These are phyloP conservation scores for Aquanectria penicillioides DNA, from an alignment of 2,329 filamentous ascomycete genomes.

Conservation along the genomic window DNA sequence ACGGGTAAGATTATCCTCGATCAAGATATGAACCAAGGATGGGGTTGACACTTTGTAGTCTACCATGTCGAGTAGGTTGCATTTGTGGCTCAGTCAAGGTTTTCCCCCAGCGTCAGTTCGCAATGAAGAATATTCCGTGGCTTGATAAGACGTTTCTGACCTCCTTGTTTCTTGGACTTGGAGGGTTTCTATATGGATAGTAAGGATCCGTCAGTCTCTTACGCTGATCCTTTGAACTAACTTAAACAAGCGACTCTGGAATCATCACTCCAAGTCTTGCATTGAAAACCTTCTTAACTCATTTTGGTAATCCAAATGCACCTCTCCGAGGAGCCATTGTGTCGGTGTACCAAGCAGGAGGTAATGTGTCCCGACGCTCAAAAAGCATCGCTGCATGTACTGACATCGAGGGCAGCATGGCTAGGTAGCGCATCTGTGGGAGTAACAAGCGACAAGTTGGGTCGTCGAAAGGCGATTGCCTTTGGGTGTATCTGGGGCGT, in stretches of 20 bases:
- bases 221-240: rapidly evolving
- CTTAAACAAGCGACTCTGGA: constrained; percentile 49
- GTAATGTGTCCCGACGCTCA: constrained; percentile 23
- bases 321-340: constrained; percentile 52
- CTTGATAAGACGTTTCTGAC: constrained; percentile 52
- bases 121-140: constrained; percentile 44
- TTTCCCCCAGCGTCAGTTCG: not conserved
- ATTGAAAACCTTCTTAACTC: constrained; percentile 45
- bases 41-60: not conserved
- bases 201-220: constrained; percentile 23
- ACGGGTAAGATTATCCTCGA: constrained; percentile 28
- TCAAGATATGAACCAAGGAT: constrained; percentile 17
- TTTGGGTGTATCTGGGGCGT: constrained; percentile 53
- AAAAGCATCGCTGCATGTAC: not conserved
- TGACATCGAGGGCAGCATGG: constrained; percentile 43
- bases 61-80: not conserved
- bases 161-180: constrained; percentile 51
- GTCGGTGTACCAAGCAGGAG: constrained; percentile 53
- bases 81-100: not conserved
- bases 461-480: constrained; percentile 51
- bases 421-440: constrained; percentile 53
- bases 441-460: constrained; percentile 49
- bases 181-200: constrained; percentile 54
- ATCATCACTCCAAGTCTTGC: constrained; percentile 54
- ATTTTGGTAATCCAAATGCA: constrained; percentile 49